Percentiles rank a stretch among this genome's conserved stretches.
Evolutionary conservation across 495 filamentous ascomycete species (phyloP).

Genomic region (Neurospora sp.): DNA sequence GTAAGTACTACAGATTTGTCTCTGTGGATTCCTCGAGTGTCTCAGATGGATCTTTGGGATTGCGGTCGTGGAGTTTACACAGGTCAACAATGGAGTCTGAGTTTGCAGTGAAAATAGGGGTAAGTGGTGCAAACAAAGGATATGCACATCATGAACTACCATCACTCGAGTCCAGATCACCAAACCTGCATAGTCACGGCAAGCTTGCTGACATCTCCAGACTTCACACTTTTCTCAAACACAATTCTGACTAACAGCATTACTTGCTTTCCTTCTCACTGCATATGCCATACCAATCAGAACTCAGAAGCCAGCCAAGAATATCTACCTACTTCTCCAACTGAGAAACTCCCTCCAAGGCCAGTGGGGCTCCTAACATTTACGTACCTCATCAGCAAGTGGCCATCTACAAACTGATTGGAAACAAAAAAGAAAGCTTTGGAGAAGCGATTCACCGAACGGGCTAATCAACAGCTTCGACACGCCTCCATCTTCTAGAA

Average conservation of each 20-base stretch:
- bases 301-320: neutral
- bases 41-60: neutral
- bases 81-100: neutral
- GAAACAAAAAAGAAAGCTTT: neutral
- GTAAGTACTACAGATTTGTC: neutral
- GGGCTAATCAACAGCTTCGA: neutral
- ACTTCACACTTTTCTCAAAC: neutral
- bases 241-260: neutral
- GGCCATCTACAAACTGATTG: neutral
- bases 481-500: neutral
- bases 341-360: neutral
- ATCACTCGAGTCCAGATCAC: neutral
- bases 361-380: neutral
- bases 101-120: neutral
- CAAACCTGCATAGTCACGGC: neutral
- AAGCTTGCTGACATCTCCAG: neutral
- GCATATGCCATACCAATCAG: neutral
- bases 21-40: neutral
- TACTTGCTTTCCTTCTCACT: neutral
- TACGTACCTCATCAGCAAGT: neutral
- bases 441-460: neutral
- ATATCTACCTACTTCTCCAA: neutral
- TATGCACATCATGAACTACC: neutral
- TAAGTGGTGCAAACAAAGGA: neutral
- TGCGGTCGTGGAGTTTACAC: neutral